Percentiles rank a stretch among this genome's conserved stretches.
These are phyloP conservation scores for Colletotrichum plurivorum DNA, from an alignment of 2,329 filamentous ascomycete genomes.

Conservation along the genomic window DNA sequence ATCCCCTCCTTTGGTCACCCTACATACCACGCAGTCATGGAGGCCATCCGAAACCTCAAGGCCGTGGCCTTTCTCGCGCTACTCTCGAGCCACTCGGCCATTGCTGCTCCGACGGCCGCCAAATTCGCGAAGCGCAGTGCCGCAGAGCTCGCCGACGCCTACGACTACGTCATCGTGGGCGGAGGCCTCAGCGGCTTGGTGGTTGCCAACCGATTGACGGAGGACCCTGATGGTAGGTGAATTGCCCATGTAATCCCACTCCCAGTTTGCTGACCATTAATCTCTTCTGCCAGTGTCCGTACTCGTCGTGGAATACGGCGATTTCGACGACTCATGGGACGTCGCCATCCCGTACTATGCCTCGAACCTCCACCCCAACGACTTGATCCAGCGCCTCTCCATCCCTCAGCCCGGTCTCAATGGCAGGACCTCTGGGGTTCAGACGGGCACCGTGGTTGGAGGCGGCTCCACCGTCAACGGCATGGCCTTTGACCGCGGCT, in stretches of 20 bases:
- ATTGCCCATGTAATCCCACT: not conserved
- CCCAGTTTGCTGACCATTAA: not conserved
- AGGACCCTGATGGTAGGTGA: conserved; percentile 45
- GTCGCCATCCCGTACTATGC: conserved; percentile 37
- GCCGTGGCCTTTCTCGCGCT: not conserved
- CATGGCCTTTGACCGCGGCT: conserved; percentile 61
- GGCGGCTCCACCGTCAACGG: conserved; percentile 49
- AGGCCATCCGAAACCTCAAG: conserved; percentile 1
- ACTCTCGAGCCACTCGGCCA: not conserved
- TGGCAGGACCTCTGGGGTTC: conserved; percentile 44
- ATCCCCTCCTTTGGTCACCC: not conserved
- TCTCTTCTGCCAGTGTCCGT: conserved; percentile 42
- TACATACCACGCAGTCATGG: not conserved
- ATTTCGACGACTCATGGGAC: conserved; percentile 32
- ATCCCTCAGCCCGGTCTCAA: conserved; percentile 48
- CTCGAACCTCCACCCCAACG: conserved; percentile 39
- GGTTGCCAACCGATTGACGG: conserved; percentile 53
- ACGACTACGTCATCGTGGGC: conserved; percentile 56
- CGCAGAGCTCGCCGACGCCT: conserved; percentile 34
- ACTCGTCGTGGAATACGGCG: conserved; percentile 47
- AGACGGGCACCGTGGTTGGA: conserved; percentile 44
- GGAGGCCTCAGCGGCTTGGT: conserved; percentile 53
- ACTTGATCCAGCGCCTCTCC: conserved; percentile 48
- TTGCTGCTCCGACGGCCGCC: conserved; percentile 15
- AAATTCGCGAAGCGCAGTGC: conserved; percentile 21